These are phyloP conservation scores for Elsinoe ampelina DNA, from an alignment of 2,329 filamentous ascomycete species.

Conservation along the genomic window DNA sequence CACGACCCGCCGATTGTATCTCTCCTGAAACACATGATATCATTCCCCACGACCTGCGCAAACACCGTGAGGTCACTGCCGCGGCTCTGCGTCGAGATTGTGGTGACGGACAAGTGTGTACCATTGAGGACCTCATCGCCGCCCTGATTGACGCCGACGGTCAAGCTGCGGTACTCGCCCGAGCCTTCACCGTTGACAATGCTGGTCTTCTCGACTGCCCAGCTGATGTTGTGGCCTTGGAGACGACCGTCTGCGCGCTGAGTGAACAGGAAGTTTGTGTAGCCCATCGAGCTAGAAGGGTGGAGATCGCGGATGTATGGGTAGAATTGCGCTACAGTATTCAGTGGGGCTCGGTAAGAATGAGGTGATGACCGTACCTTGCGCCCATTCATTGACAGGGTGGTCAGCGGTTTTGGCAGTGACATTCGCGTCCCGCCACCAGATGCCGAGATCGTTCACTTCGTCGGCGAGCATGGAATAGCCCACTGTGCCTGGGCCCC, in stretches of 20 bases:
- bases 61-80: background rate
- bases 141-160: conserved; percentile 22
- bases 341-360: too few species aligned
- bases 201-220: conserved; percentile 31
- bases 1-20: background rate
- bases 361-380: conserved; percentile 17
- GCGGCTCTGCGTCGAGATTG: background rate
- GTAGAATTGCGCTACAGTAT: conserved; percentile 15
- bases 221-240: conserved; percentile 33
- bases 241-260: conserved; percentile 29
- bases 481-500: conserved; percentile 31
- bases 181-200: conserved; percentile 20
- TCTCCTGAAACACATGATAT: background rate
- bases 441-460: conserved; percentile 32
- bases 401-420: conserved; percentile 25
- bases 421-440: conserved; percentile 37
- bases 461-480: conserved; percentile 37
- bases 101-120: conserved; percentile 24
- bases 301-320: conserved; percentile 29
- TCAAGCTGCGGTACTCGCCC: conserved; percentile 20
- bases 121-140: conserved; percentile 29
- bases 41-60: background rate
- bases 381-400: conserved; percentile 33
- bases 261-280: conserved; percentile 35
- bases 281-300: conserved; percentile 33